These are phyloP conservation scores for Leptographium flavum DNA, from an alignment of 2,329 filamentous ascomycete genomes.

Conservation along the genomic window DNA sequence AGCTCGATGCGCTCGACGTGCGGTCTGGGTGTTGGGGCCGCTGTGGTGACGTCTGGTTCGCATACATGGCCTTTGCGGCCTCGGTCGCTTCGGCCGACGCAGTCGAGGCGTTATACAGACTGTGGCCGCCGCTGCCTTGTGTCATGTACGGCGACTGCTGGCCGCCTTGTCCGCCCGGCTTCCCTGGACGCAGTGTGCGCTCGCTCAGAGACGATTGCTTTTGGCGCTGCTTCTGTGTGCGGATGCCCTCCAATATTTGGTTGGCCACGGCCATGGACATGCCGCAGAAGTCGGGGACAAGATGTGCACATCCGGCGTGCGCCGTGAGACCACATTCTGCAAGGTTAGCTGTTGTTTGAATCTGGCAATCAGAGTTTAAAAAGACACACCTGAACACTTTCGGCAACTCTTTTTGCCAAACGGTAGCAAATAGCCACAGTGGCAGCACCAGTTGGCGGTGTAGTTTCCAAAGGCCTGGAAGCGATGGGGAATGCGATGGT, in stretches of 20 bases:
- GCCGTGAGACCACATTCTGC: constrained; percentile 82
- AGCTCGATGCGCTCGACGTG: constrained; percentile 31
- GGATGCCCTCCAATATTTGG: constrained; percentile 77
- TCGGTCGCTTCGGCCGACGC: constrained; percentile 42
- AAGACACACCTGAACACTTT: constrained; percentile 63
- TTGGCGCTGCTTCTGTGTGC: constrained; percentile 55
- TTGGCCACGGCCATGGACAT: constrained; percentile 98
- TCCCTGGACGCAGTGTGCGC: constrained; percentile 47
- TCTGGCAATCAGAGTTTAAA: background rate
- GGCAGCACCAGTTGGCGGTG: constrained; percentile 98
- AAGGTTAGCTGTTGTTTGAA: constrained; percentile 14
- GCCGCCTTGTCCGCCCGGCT: constrained; percentile 20
- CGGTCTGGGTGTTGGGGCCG: constrained; percentile 37
- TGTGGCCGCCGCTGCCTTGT: constrained; percentile 7
- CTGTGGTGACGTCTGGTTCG: constrained; percentile 36
- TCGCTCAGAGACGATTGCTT: constrained; percentile 46
- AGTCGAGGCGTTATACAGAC: constrained; percentile 18
- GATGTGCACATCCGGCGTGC: constrained; percentile 80
- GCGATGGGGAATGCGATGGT: constrained; percentile 94
- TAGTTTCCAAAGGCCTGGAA: constrained; percentile 96
- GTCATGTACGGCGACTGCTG: constrained; percentile 4
- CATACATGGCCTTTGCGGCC: constrained; percentile 50
- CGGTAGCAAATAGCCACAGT: constrained; percentile 90
- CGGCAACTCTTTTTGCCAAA: constrained; percentile 91
- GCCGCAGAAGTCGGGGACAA: constrained; percentile 96